These are phyloP conservation scores for Coemansia sp. DNA, from an alignment of 192 early-diverging fungal genomes.

Conservation along the genomic window DNA sequence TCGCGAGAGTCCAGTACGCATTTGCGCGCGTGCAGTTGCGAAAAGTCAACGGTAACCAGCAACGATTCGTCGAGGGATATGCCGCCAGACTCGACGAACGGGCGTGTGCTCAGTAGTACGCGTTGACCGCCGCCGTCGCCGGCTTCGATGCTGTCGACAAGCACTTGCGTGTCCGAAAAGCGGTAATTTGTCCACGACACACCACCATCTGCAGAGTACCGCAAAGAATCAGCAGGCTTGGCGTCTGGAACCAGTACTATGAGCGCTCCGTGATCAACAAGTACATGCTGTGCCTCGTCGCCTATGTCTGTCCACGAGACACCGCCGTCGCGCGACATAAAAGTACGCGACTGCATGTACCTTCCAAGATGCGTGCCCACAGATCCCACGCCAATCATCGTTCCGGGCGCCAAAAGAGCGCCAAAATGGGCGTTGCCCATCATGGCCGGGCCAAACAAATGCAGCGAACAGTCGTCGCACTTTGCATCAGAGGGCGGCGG, in stretches of 20 bases:
- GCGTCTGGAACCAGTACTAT: conserved; percentile 74
- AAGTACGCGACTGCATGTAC: conserved; percentile 69
- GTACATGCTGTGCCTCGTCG: conserved; percentile 71
- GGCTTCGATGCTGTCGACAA: conserved; percentile 61
- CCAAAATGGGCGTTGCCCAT: conserved; percentile 61
- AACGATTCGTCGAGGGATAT: conserved; percentile 20
- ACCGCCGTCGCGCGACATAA: conserved; percentile 83
- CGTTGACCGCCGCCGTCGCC: conserved; percentile 70
- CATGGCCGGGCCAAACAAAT: conserved; percentile 77
- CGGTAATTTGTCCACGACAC: conserved; percentile 63
- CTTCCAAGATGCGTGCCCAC: conserved; percentile 66
- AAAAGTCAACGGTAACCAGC: conserved; percentile 65
- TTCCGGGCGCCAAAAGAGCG: conserved; percentile 68
- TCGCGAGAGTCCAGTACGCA: conserved; percentile 56
- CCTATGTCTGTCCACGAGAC: conserved; percentile 76
- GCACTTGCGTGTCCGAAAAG: conserved; percentile 48
- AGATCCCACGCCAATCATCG: conserved; percentile 89
- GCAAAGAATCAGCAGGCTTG: conserved; percentile 62
- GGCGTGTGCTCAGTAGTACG: conserved; percentile 69
- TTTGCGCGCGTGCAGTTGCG: conserved; percentile 35
- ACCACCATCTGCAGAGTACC: conserved; percentile 82
- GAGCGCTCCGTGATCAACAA: conserved; percentile 90
- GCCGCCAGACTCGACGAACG: conserved; percentile 17
- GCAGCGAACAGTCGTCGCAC: conserved; percentile 65
- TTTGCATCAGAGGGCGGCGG: conserved; percentile 51